phyloP scores from a whole-genome alignment of 352 stramenopile species.

The Pythium phragmitis region DNA sequence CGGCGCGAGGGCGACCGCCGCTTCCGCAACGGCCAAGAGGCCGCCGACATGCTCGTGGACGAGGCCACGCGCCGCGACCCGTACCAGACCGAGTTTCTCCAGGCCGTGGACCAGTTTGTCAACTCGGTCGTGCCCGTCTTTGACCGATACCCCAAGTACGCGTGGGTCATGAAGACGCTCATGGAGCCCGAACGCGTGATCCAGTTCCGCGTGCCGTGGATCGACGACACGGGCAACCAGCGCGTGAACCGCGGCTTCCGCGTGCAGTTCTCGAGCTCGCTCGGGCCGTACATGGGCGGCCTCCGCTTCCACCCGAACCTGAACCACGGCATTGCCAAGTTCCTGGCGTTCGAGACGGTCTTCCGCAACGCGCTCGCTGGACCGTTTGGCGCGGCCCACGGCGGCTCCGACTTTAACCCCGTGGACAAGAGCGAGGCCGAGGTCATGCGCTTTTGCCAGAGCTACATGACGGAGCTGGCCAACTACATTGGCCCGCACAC shows the following conservation, averaged over 20 bases:
- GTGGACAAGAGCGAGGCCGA: constrained; percentile 97
- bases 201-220: constrained; percentile 96
- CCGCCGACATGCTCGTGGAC: constrained; percentile 92
- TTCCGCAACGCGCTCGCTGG: constrained; percentile 95
- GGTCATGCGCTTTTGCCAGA: constrained; percentile 98
- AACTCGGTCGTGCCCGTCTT: constrained; percentile 86
- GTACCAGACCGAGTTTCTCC: constrained; percentile 66
- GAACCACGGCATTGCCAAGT: constrained; percentile 88
- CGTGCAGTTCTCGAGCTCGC: constrained; percentile 94
- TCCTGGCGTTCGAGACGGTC: constrained; percentile 93
- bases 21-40: constrained; percentile 96
- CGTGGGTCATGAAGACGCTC: constrained; percentile 91
- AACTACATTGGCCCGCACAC: constrained; percentile 98
- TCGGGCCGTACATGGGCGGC: constrained; percentile 94
- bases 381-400: constrained; percentile 77
- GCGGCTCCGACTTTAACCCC: constrained; percentile 96
- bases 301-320: constrained; percentile 94
- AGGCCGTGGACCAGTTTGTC: constrained; percentile 77
- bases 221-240: constrained; percentile 94
- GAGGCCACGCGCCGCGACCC: constrained; percentile 76
- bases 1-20: constrained; percentile 94
- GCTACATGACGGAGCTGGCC: constrained; percentile 97
- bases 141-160: constrained; percentile 87
- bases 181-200: constrained; percentile 96
- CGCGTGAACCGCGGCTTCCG: constrained; percentile 97